phyloP scores from a whole-genome alignment of 108 stramenopile species.

The Conticribra weissflogii region DNA sequence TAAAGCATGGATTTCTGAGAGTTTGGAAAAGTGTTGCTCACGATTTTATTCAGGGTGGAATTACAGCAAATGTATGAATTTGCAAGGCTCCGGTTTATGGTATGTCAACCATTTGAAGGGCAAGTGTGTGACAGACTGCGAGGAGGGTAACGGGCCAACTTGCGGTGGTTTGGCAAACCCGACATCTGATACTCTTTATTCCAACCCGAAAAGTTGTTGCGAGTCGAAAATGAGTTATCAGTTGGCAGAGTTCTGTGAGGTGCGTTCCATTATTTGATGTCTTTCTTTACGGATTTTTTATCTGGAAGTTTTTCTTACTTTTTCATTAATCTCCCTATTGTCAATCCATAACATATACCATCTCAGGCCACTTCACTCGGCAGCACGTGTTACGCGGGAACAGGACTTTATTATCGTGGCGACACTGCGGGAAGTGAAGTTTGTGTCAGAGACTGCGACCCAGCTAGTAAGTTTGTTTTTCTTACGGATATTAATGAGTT shows the following conservation, averaged over 20 bases:
- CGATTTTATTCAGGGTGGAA: constrained; percentile 8
- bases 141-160: background rate
- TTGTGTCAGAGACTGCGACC: constrained; percentile 12
- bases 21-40: constrained; percentile 5
- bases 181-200: constrained; percentile 2
- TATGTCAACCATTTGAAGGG: background rate
- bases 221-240: background rate
- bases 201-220: constrained; percentile 14
- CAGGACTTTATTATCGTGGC: constrained; percentile 16
- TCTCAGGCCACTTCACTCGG: constrained; percentile 4
- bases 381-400: constrained; percentile 11
- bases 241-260: constrained; percentile 10
- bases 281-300: background rate
- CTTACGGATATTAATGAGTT: background rate
- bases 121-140: constrained; percentile 21
- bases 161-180: constrained; percentile 18
- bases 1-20: constrained; percentile 6
- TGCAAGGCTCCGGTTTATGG: constrained; percentile 17
- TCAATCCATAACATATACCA: no score
- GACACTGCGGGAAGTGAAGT: constrained; percentile 5
- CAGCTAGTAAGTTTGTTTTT: constrained; percentile 16
- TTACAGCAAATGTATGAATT: constrained; percentile 9
- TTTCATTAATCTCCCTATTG: no score
- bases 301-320: background rate
- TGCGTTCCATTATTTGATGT: background rate